phyloP scores from a whole-genome alignment of 75 land plant species.

The Cunninghamia lanceolata region DNA sequence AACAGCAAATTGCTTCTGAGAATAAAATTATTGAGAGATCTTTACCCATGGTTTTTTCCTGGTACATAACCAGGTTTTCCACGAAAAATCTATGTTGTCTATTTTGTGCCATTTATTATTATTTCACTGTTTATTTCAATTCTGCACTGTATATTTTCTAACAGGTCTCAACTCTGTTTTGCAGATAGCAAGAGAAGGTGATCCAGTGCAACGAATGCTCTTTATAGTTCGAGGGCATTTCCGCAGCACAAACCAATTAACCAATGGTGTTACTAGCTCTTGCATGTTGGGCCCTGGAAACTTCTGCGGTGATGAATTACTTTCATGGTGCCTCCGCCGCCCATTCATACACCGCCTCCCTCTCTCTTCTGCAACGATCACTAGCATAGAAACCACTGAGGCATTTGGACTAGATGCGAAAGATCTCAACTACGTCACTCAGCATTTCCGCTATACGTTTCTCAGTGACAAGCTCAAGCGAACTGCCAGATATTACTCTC shows the following conservation, averaged over 20 bases:
- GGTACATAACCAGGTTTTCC: too few relatives aligned
- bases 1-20: too few relatives aligned
- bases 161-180: neutral
- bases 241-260: conserved; percentile 66
- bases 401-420: conserved; percentile 82
- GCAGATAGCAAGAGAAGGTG: conserved; percentile 81
- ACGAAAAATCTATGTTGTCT: too few relatives aligned
- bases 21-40: too few relatives aligned
- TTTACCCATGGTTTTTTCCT: too few relatives aligned
- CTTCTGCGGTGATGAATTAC: conserved; percentile 91
- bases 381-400: conserved; percentile 67
- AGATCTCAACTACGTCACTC: conserved; percentile 81
- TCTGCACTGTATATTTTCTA: too few relatives aligned
- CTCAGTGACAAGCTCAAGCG: conserved; percentile 76
- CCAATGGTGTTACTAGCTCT: conserved; percentile 59
- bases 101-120: too few relatives aligned
- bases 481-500: conserved; percentile 88
- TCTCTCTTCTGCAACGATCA: conserved; percentile 66
- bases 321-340: conserved; percentile 77
- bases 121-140: too few relatives aligned
- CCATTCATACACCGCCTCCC: conserved; percentile 72
- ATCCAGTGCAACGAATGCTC: conserved; percentile 82
- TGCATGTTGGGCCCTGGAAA: conserved; percentile 93
- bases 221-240: conserved; percentile 84
- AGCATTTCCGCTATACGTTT: conserved; percentile 78